A percentile compares a stretch with the other conserved stretches of the same genome.
Evolutionary conservation across 371 early-diverging fungal species (phyloP).

Genomic region (Mucor racemosus): DNA sequence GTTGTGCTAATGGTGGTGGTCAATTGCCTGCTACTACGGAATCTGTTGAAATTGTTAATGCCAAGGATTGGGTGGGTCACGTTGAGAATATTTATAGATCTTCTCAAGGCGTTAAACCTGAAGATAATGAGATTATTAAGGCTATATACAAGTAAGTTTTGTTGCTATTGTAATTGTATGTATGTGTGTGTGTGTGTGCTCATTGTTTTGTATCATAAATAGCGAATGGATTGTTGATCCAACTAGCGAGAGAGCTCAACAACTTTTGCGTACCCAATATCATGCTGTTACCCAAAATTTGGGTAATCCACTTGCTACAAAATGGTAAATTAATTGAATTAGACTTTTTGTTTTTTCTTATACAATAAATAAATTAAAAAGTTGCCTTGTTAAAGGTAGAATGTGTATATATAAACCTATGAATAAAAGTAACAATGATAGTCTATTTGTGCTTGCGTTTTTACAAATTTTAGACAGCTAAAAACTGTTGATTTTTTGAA

Average conservation of each 20-base stretch:
- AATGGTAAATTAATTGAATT: constrained; percentile 60
- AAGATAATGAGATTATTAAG: constrained; percentile 60
- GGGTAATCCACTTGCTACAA: constrained; percentile 71
- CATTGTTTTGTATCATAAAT: not conserved
- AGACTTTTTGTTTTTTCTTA: not conserved
- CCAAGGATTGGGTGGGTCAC: constrained; percentile 64
- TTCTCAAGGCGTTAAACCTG: constrained; percentile 54
- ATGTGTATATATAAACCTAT: not conserved
- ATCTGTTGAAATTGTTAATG: constrained; percentile 46
- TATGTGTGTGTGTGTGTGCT: too few relatives aligned
- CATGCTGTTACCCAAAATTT: constrained; percentile 73
- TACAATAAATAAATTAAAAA: not conserved
- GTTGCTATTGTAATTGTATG: not conserved
- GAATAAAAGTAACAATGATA: too few relatives aligned
- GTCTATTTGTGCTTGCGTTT: too few relatives aligned
- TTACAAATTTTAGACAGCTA: too few relatives aligned
- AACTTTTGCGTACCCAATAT: constrained; percentile 76
- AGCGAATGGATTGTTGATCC: constrained; percentile 57
- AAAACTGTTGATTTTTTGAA: too few relatives aligned
- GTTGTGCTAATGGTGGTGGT: constrained; percentile 93
- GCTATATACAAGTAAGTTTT: constrained; percentile 60
- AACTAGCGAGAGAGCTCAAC: constrained; percentile 46
- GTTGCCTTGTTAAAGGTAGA: not conserved
- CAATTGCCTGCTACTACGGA: constrained; percentile 60
- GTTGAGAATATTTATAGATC: constrained; percentile 64